Conservation (phyloP, 352 stramenopile genomes). For the Globisporangium nunn region DNA sequence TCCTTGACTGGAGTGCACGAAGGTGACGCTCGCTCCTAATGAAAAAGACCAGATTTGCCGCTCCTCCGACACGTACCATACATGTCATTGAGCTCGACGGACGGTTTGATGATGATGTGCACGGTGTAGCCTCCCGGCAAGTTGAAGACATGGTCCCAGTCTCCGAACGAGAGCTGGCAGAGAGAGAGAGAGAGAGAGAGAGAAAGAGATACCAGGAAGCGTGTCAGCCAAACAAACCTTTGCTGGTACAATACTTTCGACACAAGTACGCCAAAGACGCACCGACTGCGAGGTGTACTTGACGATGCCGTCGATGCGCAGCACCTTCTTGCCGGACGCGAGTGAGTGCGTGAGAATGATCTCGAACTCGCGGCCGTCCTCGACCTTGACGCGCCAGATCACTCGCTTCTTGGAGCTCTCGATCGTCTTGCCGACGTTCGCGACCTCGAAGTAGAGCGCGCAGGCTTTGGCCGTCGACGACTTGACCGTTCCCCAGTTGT, state of each 20-base stretch:
- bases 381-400: conserved; percentile 75
- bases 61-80: conserved; percentile 43
- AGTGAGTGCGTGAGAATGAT: conserved; percentile 81
- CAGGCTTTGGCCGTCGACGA: conserved; percentile 58
- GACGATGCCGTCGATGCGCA: conserved; percentile 74
- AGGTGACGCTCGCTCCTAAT: no score
- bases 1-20: background rate
- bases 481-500: conserved; percentile 64
- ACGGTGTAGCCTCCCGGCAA: conserved; percentile 69
- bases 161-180: conserved; percentile 57
- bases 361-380: conserved; percentile 76
- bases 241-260: no score
- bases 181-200: background rate
- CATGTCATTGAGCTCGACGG: conserved; percentile 81
- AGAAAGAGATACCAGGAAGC: background rate
- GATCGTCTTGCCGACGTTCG: conserved; percentile 80
- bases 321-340: conserved; percentile 73
- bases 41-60: background rate
- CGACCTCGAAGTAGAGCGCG: conserved; percentile 72
- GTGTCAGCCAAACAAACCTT: no score
- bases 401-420: conserved; percentile 83
- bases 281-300: conserved; percentile 73
- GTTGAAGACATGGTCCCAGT: conserved; percentile 86
- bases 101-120: conserved; percentile 83
- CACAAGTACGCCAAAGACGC: conserved; percentile 1